Evolutionary conservation across 345 rosid species (phyloP), one percentile per base, ranked within the genome.

Genomic region (Eucalyptus sp.): DNA sequence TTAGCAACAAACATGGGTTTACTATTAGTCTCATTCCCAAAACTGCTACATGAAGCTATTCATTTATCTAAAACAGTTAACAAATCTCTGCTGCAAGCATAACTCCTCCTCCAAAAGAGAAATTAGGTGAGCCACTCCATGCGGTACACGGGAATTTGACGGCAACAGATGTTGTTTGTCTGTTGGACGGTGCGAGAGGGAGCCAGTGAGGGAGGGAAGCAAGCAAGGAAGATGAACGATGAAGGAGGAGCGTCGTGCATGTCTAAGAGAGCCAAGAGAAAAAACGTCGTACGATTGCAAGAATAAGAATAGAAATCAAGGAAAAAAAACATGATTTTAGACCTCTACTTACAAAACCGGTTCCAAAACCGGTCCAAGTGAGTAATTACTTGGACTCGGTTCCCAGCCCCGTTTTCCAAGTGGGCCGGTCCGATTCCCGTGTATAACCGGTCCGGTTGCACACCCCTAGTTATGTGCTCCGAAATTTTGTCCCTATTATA

Each of bases 391-490:
- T 50, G 1, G 7, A 50, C 52, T 7, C 3, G 7, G 0, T 50
- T 50, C 20, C 7, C 52, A 50, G 15, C 18, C 18, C 1, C 6
- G 0, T 50, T 50, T 50, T 50, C 0, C 3, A 7, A 50, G 0
- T 0, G 18, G 0, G 18, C 7, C 3, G 0, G 7, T 6, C 1
- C 1, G 3, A 0, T 50, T 50, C 52, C 0, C 0, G 0, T 50
- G 52, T 50, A 50, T 15, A 50, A 50, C 7, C 3, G 1, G 1
- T 50, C 1, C 3, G 1, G 0, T 50, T 50, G 52, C 18, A 15
- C 2, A 5, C 52, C 7, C 18, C 52, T 50, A 50, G 11, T 66
- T 17, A 66, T 66, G 2, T 16, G 22, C 41, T 71, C 0, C 2
- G 2, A 37, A 41, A 41, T 18, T 71, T 18, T 71, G 46, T 71